Base-by-base conservation (phyloP, 2,329 filamentous ascomycete species). In the Canariomyces notabilis region DNA sequence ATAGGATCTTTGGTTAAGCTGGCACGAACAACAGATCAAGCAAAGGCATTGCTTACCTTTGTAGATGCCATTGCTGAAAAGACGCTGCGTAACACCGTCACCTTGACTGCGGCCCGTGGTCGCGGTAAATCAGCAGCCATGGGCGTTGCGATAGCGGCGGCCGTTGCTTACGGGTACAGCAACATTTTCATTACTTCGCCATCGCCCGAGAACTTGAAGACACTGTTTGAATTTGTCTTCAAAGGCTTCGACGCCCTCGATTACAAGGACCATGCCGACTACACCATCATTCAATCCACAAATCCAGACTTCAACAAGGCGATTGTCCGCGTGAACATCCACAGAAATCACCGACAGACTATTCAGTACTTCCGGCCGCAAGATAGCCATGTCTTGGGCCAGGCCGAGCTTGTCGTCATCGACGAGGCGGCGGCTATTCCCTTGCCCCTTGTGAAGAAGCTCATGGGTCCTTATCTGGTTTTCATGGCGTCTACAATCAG, bases 401-500 rank as follows among this genome's bases (percentile, higher is more conserved):
- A 98, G 66, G 93, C 93, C 4, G 93, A 98, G 66, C 70, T 98
- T 32, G 73, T 98, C 9, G 91, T 98, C 7, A 97, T 98, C 53
- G 93, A 98, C 67, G 93, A 98, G 68, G 93, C 93, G 14, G 93
- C 93, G 11, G 94, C 94, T 2, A 98, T 98, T 52, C 93, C 94
- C 11, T 69, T 98, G 9, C 93, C 93, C 1, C 72, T 97, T 2
- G 93, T 98, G 6, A 79, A 85, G 57, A 96, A 96, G 68, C 75
- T 98, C 33, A 90, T 98, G 80, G 93, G 93, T 0, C 91, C 91
- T 12, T 98, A 98, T 66, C 74, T 98, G 31, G 89, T 97, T 7
- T 98, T 98, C 68, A 97, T 98, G 93, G 89, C 94, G 1, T 98
- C 93, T 1, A 98, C 93, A 2, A 96, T 98, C 70, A 97, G 97